Percentiles rank a stretch among this genome's conserved stretches.
These are phyloP conservation scores for Talaromyces funiculosus DNA, from an alignment of 2,329 filamentous ascomycete species.

Conservation along the genomic window DNA sequence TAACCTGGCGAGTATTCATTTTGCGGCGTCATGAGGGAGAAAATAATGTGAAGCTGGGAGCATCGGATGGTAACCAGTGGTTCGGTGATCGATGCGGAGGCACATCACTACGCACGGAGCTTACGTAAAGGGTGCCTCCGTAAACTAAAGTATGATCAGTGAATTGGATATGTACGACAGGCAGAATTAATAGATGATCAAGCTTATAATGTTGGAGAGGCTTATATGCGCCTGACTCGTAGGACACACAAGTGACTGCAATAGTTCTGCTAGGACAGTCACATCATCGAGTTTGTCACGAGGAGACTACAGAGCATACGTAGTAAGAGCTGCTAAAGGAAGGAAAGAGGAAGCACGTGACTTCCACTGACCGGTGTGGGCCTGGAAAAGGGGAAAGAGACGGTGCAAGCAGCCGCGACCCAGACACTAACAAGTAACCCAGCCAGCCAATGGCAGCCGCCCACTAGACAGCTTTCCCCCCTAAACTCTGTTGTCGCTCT, in stretches of 20 bases:
- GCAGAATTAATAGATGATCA: neutral
- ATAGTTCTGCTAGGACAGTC: neutral
- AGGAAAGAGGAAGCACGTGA: slow-evolving; percentile 1
- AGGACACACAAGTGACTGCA: neutral
- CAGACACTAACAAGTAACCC: slow-evolving; percentile 1
- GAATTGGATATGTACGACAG: neutral
- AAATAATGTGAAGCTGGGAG: neutral
- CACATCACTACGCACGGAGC: neutral
- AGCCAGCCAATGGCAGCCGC: neutral
- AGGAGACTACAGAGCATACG: too few relatives aligned
- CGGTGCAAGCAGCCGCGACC: slow-evolving; percentile 13
- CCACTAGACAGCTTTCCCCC: slow-evolving; percentile 14
- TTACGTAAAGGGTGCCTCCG: slow-evolving; percentile 1
- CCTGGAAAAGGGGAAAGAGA: slow-evolving; percentile 9
- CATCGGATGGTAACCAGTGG: neutral
- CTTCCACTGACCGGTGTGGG: too few relatives aligned
- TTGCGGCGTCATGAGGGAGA: slow-evolving; percentile 19
- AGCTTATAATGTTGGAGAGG: too few relatives aligned
- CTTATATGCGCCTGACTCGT: neutral
- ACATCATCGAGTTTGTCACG: too few relatives aligned
- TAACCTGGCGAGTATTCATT: slow-evolving; percentile 87
- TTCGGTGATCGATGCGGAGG: neutral
- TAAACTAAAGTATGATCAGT: neutral
- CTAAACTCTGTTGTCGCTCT: slow-evolving; percentile 9
- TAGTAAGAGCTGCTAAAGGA: too few relatives aligned